These are phyloP conservation scores for Colletotrichum sp. DNA, from an alignment of 2,329 filamentous ascomycete species.

Conservation along the genomic window DNA sequence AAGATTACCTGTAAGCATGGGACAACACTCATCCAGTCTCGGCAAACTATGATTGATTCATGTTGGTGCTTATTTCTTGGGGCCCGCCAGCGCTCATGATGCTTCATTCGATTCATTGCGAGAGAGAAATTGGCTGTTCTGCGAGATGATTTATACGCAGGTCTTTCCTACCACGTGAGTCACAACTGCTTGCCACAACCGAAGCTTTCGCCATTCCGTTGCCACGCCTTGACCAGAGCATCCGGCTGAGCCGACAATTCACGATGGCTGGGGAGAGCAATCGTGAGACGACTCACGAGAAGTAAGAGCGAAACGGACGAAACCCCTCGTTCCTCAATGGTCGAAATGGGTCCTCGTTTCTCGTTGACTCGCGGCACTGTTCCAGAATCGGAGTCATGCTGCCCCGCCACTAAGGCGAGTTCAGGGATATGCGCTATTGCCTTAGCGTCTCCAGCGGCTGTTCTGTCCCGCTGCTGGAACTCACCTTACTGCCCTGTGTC, in stretches of 20 bases:
- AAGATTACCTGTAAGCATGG: neutral
- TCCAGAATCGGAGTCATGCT: slow-evolving; percentile 15
- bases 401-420: neutral
- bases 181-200: neutral
- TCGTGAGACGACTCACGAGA: neutral
- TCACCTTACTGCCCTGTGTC: neutral
- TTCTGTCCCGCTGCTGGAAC: neutral
- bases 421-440: neutral
- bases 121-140: neutral
- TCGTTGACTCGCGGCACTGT: slow-evolving; percentile 15
- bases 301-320: neutral
- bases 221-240: neutral
- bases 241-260: neutral
- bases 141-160: neutral
- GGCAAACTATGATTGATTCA: neutral
- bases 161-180: neutral
- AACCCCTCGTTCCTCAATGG: neutral
- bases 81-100: neutral
- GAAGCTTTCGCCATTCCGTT: neutral
- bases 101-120: neutral
- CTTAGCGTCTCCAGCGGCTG: neutral
- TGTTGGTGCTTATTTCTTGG: neutral
- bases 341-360: neutral
- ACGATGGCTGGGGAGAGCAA: neutral
- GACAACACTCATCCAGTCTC: neutral